Base-by-base conservation (phyloP, 805 yeast genomes). In the Suhomyces canberraensis region DNA sequence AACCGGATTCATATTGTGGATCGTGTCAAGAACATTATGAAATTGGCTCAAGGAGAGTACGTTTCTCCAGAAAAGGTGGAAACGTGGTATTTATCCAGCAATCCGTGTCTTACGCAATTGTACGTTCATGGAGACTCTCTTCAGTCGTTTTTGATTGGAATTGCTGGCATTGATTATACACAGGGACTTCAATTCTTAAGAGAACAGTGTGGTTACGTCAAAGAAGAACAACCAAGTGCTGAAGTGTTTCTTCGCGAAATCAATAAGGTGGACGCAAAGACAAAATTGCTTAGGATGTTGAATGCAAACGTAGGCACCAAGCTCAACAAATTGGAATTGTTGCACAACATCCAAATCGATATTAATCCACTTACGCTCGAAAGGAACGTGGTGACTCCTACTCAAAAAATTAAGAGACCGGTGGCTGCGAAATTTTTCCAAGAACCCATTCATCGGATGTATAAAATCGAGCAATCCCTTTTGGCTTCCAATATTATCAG, bases 1-100 rank as follows among this genome's bases (percentile, higher is more conserved):
- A 73, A 76, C 16, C 47, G 57, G 40, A 41, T 49, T 51, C 59
- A 48, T 43, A 74, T 79, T 40, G 73, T 79, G 36, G 84, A 79
- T 49, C 44, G 69, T 25, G 67, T 63, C 52, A 48, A 69, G 65
- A 40, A 79, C 70, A 42, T 58, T 64, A 51, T 71, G 64, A 52
- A 78, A 52, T 50, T 64, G 36, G 58, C 67, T n/a, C 68, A 64
- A 41, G 69, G 69, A 29, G 69, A 64, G 55, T 54, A 75, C 67
- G 38, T 66, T 52, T 48, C 66, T 40, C 55, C 74, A 46, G 62
- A 77, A 65, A 58, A 45, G 37, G 58, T 65, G 39, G 70, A 70
- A 26, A 59, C 52, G 29, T 39, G 50, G 11, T 62, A 61, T 40
- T 52, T 59, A 31, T 54, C 66, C 4, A 45, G 48, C 25, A 59